A percentile compares a stretch with the other conserved stretches of the same genome.
Evolutionary conservation across 345 rosid species (phyloP).

Genomic region (Eucalyptus erythrocorys): DNA sequence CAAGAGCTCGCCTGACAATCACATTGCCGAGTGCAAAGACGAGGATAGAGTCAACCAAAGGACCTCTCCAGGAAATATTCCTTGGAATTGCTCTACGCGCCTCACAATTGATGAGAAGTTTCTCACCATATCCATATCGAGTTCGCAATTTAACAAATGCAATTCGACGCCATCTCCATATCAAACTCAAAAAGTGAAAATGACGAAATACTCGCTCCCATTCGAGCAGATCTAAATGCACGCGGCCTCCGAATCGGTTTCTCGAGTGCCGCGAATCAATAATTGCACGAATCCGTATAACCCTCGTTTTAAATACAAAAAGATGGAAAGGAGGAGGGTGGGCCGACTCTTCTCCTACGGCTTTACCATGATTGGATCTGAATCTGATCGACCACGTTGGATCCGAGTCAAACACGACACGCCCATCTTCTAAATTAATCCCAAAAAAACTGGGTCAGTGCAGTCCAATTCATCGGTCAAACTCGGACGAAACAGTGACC

Average conservation of each 20-base stretch:
- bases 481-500: background rate
- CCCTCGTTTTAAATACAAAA: background rate
- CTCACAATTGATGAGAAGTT: background rate
- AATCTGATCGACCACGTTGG: background rate
- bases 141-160: background rate
- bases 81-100: fast-evolving
- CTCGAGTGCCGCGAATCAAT: background rate
- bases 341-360: background rate
- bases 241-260: background rate
- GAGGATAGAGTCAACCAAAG: background rate
- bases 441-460: background rate
- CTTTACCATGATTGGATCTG: background rate
- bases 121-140: background rate
- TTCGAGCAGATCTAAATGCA: background rate
- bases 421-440: background rate
- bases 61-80: background rate
- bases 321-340: background rate
- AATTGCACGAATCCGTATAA: background rate
- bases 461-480: background rate
- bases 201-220: background rate
- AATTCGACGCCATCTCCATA: background rate
- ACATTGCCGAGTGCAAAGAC: background rate
- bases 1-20: background rate
- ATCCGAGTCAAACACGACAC: background rate
- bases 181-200: background rate